Base-by-base conservation (phyloP, 306 rosid genomes). In the Casuarina glauca region DNA sequence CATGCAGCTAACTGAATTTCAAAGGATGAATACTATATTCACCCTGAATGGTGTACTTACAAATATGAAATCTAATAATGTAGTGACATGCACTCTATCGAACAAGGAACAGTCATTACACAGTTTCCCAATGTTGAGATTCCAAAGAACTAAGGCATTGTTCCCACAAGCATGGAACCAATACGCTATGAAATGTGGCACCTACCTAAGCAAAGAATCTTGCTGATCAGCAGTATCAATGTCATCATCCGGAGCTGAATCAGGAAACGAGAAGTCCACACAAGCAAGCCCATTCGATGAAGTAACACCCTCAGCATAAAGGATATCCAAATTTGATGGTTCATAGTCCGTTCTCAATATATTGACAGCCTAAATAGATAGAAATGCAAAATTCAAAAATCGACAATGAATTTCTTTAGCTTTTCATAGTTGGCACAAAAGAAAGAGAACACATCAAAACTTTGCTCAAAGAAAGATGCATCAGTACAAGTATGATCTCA, bases 231-330 rank as follows among this genome's bases (percentile, higher is more conserved):
- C 74, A 75, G 82, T 69, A 80, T 85, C 86, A 44, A 80, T 78
- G 70, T 76, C 77, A 74, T 93, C 96, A 64, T 90, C 91, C 69
- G 91, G 80, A 78, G 82, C 84, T 61, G 90, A 62, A 61, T 73
- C 91, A 74, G 97, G 97, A 85, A 96, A 93, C 82, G 99, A 91
- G 86, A 93, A 96, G 81, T 96, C 99, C 61, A 90, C 93, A 84
- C 87, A 87, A 64, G 94, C 96, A 68, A 96, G 93, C 74, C 99
- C 99, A 87, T 96, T 96, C 57, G 96, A 90, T 83, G 99, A 88
- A 83, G 95, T 96, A 77, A 91, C 96, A 74, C 99, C 97, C 88
- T 93, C 99, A 48, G 98, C 97, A 79, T 90, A 90, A 36, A 96
- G 93, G 73, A 96, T 93, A 81, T 96, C 99, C 60, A 88, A 81